Evolutionary conservation across 2,329 filamentous ascomycete genomes (phyloP), one percentile per base, ranked within the genome.

Genomic region (Penicillium sp.): DNA sequence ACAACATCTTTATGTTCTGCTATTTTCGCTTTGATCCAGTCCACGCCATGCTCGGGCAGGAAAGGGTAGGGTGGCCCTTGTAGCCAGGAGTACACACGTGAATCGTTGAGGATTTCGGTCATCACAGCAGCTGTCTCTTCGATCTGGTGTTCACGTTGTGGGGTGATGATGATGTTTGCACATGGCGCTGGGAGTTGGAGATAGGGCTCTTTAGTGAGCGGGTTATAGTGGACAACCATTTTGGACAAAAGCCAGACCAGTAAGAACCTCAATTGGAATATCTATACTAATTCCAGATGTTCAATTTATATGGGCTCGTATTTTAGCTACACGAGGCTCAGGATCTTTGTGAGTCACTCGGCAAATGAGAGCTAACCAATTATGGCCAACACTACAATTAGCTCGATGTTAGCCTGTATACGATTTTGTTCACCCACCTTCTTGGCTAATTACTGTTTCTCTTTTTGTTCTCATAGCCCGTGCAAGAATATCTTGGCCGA

Each of bases 121-220:
- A 54, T 40, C 2, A 9, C 50, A 22, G 52, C 12, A n/a, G 45
- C 24, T 3, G 46, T 34, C 22, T 60, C 48, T 32, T 61, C 52
- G n/a, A 46, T 22, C 31, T 38, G 43, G 46, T 49, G 34, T 17
- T 43, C 43, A 5, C 61, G 59, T 21, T 60, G 54, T 28, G 59
- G 58, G 12, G 62, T 64, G 48, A 64, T 53, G 45, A 64, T 63
- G 34, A 64, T 61, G 28, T 62, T 54, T 9, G 53, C 43, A 17
- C 53, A 53, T 13, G 62, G 61, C 5, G 52, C 46, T 4, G 55
- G 54, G 15, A 64, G 57, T n/a, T 54, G 57, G 15, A 64, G 53
- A 45, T 62, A 63, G 9, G 58, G 58, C 46, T 63, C 61, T n/a
- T 45, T 47, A 3, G 55, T 57, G 34, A 33, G 7, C 5, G 51